A percentile compares a stretch with the other conserved stretches of the same genome.
Evolutionary conservation across 2,329 filamentous ascomycete genomes (phyloP).

Genomic region (Aspergillus aculeatinus): DNA sequence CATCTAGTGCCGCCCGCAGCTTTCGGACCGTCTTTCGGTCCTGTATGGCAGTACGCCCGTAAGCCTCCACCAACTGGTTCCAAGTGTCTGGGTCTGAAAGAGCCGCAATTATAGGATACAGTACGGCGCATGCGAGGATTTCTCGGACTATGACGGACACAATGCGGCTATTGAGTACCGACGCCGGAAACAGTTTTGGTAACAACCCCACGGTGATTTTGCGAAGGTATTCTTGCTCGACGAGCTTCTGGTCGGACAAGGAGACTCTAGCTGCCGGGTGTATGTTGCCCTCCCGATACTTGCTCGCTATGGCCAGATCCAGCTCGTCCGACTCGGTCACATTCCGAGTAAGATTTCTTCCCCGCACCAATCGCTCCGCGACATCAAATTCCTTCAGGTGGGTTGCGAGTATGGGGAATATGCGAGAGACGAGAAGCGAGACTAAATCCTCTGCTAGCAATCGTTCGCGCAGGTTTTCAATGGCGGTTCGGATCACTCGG

Average conservation of each 20-base stretch:
- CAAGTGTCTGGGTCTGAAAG: conserved; percentile 92
- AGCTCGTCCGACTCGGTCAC: conserved; percentile 96
- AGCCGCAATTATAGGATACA: conserved; percentile 76
- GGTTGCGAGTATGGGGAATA: conserved; percentile 83
- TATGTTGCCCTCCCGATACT: conserved; percentile 83
- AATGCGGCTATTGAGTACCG: conserved; percentile 73
- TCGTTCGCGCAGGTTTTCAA: conserved; percentile 69
- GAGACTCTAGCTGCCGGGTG: conserved; percentile 82
- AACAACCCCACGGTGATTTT: conserved; percentile 70
- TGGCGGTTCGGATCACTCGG: conserved; percentile 68
- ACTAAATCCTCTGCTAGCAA: conserved; percentile 77
- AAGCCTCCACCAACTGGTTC: conserved; percentile 94
- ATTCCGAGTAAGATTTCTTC: conserved; percentile 80
- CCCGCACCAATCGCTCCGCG: conserved; percentile 82
- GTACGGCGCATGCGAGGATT: conserved; percentile 86
- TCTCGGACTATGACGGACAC: conserved; percentile 82
- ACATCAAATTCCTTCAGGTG: conserved; percentile 90
- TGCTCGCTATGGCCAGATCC: conserved; percentile 90
- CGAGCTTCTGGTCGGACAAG: conserved; percentile 77
- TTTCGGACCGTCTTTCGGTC: conserved; percentile 94
- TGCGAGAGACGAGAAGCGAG: conserved; percentile 74
- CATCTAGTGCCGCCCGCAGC: conserved; percentile 84
- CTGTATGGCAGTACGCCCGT: conserved; percentile 80
- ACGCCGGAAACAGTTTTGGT: conserved; percentile 70
- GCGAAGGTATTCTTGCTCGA: conserved; percentile 86